These are phyloP conservation scores for Glutinoglossum americanum DNA, from an alignment of 495 filamentous ascomycete species.

Conservation along the genomic window DNA sequence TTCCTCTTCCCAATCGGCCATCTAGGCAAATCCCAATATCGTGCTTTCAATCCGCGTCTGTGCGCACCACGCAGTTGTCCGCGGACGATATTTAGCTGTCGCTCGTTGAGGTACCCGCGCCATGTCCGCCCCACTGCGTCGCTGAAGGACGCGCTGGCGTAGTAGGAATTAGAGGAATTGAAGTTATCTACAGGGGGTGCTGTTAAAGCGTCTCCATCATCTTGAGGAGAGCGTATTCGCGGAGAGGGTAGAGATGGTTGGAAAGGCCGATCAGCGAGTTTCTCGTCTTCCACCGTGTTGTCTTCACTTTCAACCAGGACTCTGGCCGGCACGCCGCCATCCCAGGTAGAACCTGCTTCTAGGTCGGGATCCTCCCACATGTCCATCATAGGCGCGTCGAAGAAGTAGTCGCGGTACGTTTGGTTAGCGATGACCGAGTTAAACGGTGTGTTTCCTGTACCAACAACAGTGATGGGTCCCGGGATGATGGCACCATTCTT, in stretches of 20 bases:
- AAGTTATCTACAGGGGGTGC: constrained; percentile 10
- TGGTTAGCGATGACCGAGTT: constrained; percentile 27
- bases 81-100: constrained; percentile 38
- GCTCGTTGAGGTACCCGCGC: constrained; percentile 18
- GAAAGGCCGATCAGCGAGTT: not conserved
- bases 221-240: not conserved
- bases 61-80: constrained; percentile 49
- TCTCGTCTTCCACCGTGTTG: constrained; percentile 7
- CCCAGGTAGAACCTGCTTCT: constrained; percentile 1
- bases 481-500: constrained; percentile 25
- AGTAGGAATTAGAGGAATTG: constrained; percentile 28
- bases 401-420: constrained; percentile 40
- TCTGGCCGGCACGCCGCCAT: constrained; percentile 5
- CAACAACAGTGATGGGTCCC: constrained; percentile 54
- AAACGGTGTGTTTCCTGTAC: constrained; percentile 59
- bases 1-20: constrained; percentile 61
- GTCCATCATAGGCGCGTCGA: constrained; percentile 36
- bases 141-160: constrained; percentile 28
- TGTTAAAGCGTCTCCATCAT: not conserved
- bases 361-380: constrained; percentile 17
- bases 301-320: constrained; percentile 8
- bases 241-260: not conserved
- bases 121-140: constrained; percentile 25
- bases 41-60: constrained; percentile 40
- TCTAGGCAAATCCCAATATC: constrained; percentile 60